phyloP scores from a whole-genome alignment of 331 rosid species.

The Arachis monticola region DNA sequence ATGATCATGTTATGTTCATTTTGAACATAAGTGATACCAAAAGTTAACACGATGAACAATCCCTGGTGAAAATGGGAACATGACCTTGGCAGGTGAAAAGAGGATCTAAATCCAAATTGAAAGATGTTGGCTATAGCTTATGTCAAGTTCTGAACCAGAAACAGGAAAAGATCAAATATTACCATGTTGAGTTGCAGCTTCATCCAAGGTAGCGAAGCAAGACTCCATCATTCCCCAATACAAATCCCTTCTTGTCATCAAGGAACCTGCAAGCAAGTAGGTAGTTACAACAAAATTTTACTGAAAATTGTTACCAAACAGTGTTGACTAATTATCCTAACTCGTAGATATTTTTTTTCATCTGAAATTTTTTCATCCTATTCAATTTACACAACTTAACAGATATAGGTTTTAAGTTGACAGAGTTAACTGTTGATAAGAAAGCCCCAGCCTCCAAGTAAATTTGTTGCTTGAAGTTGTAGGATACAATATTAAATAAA shows the following conservation, averaged over 20 bases:
- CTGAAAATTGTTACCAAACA: constrained; percentile 7
- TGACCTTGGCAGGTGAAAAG: too few species aligned
- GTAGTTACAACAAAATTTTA: constrained; percentile 32
- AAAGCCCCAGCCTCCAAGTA: constrained; percentile 3
- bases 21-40: too few species aligned
- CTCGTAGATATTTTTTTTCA: constrained; percentile 14
- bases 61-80: too few species aligned
- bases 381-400: constrained; percentile 29
- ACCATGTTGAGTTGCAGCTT: constrained; percentile 55
- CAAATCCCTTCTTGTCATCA: constrained; percentile 85
- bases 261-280: constrained; percentile 64
- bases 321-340: constrained; percentile 13
- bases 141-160: constrained; percentile 28
- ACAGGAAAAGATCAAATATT: constrained; percentile 27
- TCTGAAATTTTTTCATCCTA: neutral
- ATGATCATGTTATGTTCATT: too few species aligned
- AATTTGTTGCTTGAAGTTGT: constrained; percentile 10
- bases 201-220: constrained; percentile 94
- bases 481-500: neutral
- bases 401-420: neutral
- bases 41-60: too few species aligned
- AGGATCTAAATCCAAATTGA: too few species aligned
- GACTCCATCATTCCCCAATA: constrained; percentile 94
- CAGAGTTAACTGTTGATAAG: neutral
- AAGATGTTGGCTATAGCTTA: neutral